Base-by-base conservation (phyloP, 1,284 basidiomycete genomes). In the Boletus semigastroideus region DNA sequence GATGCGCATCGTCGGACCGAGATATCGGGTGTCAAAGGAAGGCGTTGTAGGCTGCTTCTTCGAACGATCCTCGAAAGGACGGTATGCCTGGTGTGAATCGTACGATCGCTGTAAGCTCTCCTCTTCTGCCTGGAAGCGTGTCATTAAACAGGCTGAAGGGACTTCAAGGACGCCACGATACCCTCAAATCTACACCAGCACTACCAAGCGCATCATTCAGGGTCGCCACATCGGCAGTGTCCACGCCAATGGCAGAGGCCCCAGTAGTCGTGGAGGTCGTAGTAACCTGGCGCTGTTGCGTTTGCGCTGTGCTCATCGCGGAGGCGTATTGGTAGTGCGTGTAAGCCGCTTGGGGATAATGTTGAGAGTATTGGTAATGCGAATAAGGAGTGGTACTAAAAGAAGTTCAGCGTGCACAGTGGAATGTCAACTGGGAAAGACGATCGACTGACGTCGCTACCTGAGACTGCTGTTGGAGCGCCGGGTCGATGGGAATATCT, bases 161-260 rank as follows among this genome's bases (percentile, higher is more conserved):
- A 40, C 39, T 12, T 30, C 14, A 48, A 37, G 5, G 10, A 31
- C 22, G 36, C 28, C 34, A 20, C 71, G 77, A 57, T 61, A 89
- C 89, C 63, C 86, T 74, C 34, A 92, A 72, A 72, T 92, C 90
- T 8, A 92, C 87, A 14, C 90, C 90, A 13, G 89, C 88, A 61
- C 87, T 90, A 6, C 88, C 90, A 4, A 92, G 70, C 2, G 88
- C 90, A 63, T 92, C 90, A 52, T 90, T 92, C 42, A 92, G 63
- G 5, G 85, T 87, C 11, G 87, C 80, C 36, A 90, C 79, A 61
- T 90, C 88, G 2, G 83, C 71, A 4, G 80, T 84, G 57, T 87
- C 85, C 46, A 78, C 70, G 22, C 65, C 67, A 30, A 68, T 66
- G 27, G 60, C 65, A 30, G 58, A 53, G 13, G 64, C 53, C 13